Conservation (phyloP, 2,329 filamentous ascomycete species). For the Phoma sp. region DNA sequence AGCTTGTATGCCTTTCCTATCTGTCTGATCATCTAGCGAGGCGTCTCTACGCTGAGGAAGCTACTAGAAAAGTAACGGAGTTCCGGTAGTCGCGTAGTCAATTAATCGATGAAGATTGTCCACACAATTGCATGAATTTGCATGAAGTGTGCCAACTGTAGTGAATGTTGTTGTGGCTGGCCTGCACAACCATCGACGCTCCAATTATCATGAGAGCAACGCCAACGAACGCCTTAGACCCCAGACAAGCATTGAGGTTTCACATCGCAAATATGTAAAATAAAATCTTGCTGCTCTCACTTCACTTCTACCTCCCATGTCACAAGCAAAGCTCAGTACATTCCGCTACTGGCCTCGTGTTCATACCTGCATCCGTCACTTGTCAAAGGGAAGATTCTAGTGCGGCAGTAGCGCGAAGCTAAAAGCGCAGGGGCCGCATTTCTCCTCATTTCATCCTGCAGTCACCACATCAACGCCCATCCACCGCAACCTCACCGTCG, state of each 20-base stretch:
- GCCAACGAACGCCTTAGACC: no score
- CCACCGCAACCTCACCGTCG: conserved; percentile 4
- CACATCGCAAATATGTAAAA: no score
- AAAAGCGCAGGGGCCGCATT: not conserved
- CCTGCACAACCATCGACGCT: no score
- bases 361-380: not conserved
- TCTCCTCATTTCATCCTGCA: conserved; percentile 25
- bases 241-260: no score
- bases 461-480: conserved; percentile 20
- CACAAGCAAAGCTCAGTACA: not conserved
- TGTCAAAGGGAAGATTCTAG: conserved; percentile 11
- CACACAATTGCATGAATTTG: not conserved
- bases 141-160: no score
- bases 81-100: conserved; percentile 21
- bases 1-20: conserved; percentile 23
- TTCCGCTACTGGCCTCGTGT: not conserved
- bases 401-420: conserved; percentile 2
- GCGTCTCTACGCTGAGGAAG: conserved; percentile 43
- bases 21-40: conserved; percentile 42
- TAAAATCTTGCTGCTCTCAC: not conserved
- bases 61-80: conserved; percentile 45
- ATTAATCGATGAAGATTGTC: not conserved
- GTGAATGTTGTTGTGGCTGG: not conserved
- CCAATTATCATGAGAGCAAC: not conserved
- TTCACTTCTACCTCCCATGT: not conserved